These are phyloP conservation scores for Metrosideros polymorpha DNA, from an alignment of 441 rosid species.

Conservation along the genomic window DNA sequence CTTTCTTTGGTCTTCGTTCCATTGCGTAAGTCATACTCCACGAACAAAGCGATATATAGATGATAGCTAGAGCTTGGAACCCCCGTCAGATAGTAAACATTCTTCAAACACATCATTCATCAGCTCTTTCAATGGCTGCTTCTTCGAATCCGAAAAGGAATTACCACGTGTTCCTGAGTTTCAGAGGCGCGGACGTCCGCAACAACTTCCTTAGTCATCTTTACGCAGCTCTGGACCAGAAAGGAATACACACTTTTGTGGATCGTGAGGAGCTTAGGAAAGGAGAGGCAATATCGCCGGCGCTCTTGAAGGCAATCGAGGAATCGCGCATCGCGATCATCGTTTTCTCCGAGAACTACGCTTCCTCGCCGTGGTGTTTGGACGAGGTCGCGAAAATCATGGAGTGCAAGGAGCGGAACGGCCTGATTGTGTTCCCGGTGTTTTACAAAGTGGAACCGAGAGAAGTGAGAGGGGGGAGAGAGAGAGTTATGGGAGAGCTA, in stretches of 20 bases:
- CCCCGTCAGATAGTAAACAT: not conserved
- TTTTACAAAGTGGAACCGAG: not conserved
- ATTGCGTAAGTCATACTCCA: not conserved
- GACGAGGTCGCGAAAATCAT: not conserved
- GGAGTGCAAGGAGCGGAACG: not conserved
- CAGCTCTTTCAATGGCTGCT: not conserved
- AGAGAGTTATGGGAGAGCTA: not conserved
- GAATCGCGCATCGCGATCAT: not conserved
- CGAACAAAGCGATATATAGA: not conserved
- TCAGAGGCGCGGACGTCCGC: not conserved
- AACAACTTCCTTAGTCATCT: not conserved
- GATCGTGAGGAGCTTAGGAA: not conserved
- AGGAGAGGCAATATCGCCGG: not conserved
- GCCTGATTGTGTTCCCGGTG: not conserved
- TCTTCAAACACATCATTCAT: not conserved
- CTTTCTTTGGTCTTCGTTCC: not conserved
- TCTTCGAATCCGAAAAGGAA: not conserved
- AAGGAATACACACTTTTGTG: not conserved
- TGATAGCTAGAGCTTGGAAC: not conserved
- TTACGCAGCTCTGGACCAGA: not conserved
- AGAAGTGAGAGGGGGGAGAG: not conserved
- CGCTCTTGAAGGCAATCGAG: not conserved
- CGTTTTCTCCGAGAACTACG: fast-evolving
- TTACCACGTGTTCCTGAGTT: not conserved
- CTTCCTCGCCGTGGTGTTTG: not conserved